These are phyloP conservation scores for Leptomonas pyrrhocoris DNA, from an alignment of 208 protist species.

Conservation along the genomic window DNA sequence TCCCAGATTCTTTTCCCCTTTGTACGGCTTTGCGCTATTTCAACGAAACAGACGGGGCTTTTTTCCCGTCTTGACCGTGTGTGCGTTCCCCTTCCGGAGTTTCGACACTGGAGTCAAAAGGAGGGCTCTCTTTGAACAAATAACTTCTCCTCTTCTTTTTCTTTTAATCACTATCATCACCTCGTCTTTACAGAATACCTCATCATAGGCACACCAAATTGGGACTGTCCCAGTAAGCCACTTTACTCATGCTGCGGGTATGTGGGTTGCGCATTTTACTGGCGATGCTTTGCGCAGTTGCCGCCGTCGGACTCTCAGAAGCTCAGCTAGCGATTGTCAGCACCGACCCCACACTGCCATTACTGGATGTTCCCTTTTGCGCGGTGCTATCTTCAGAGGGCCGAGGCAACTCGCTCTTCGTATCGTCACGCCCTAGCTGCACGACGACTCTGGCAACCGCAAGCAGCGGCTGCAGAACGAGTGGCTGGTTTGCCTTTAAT, in stretches of 20 bases:
- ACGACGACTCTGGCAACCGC: neutral
- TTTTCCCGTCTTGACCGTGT: too few species aligned
- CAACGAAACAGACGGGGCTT: too few species aligned
- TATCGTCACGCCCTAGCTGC: neutral
- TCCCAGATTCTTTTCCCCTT: too few species aligned
- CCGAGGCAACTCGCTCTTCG: neutral
- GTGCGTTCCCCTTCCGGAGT: too few species aligned
- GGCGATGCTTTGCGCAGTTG: neutral
- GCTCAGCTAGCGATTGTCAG: neutral
- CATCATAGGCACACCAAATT: neutral
- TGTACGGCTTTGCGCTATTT: too few species aligned
- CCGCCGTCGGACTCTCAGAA: neutral
- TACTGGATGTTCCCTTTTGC: slow-evolving; percentile 18
- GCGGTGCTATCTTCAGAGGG: neutral
- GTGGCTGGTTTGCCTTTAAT: neutral
- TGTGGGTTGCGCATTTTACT: neutral
- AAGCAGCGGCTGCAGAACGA: neutral
- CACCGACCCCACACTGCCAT: slow-evolving; percentile 15
- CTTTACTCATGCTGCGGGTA: neutral
- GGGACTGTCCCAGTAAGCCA: neutral
- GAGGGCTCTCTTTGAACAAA: too few species aligned
- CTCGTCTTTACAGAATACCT: too few species aligned
- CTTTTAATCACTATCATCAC: too few species aligned
- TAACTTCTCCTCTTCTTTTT: too few species aligned
- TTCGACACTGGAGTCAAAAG: too few species aligned